phyloP scores from a whole-genome alignment of 1,139 yeast species.

The Candida sp. region DNA sequence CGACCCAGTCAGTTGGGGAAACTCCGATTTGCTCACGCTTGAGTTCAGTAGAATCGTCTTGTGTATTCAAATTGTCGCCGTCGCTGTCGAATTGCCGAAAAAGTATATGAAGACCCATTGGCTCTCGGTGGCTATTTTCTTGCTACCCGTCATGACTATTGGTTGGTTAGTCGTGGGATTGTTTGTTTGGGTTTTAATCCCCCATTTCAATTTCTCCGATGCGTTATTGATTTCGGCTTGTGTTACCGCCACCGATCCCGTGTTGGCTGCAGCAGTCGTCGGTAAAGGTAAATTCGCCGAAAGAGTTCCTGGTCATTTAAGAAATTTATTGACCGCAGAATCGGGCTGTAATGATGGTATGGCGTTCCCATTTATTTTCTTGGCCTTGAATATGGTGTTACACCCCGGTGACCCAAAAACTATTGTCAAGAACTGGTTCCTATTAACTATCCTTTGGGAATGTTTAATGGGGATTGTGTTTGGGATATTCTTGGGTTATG shows the following conservation, averaged over 20 bases:
- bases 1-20: conserved; percentile 88
- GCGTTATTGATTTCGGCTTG: conserved; percentile 87
- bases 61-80: conserved; percentile 94
- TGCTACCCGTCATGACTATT: conserved; percentile 89
- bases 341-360: conserved; percentile 98
- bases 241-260: conserved; percentile 97
- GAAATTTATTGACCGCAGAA: conserved; percentile 88
- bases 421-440: conserved; percentile 82
- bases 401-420: conserved; percentile 64
- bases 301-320: conserved; percentile 93
- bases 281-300: conserved; percentile 98
- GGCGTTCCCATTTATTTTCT: conserved; percentile 93
- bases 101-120: conserved; percentile 92
- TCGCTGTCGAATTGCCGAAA: conserved; percentile 93
- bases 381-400: conserved; percentile 66
- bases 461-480: conserved; percentile 81
- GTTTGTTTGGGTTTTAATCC: conserved; percentile 82
- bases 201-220: conserved; percentile 74
- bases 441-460: conserved; percentile 79
- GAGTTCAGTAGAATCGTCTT: conserved; percentile 87
- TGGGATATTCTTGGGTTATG: conserved; percentile 76
- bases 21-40: conserved; percentile 78
- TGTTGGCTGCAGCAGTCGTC: conserved; percentile 95
- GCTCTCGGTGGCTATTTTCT: conserved; percentile 72
- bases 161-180: conserved; percentile 92